These are phyloP conservation scores for Adansonia rubrostipa DNA, from an alignment of 441 rosid genomes.

Conservation along the genomic window DNA sequence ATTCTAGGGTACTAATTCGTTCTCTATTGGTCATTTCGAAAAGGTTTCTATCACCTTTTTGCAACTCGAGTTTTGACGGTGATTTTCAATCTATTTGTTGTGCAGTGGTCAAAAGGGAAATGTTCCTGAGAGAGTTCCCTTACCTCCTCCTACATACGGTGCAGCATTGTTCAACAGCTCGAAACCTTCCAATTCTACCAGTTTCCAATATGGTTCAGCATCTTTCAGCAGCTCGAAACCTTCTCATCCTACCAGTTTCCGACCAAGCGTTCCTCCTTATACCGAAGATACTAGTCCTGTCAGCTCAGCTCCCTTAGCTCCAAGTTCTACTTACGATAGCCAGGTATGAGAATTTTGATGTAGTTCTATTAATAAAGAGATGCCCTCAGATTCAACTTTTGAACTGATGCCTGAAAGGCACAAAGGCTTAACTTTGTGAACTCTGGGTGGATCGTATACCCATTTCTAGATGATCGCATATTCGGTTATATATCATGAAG, in stretches of 20 bases:
- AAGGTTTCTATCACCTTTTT: background rate
- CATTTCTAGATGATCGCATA: background rate
- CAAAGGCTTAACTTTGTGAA: background rate
- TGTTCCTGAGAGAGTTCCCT: conserved; percentile 54
- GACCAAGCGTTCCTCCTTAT: conserved; percentile 36
- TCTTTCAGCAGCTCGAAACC: conserved; percentile 19
- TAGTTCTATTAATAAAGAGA: background rate
- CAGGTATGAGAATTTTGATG: conserved; percentile 44
- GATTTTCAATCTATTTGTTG: conserved; percentile 14
- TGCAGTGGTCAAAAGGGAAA: conserved; percentile 53
- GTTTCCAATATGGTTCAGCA: conserved; percentile 37
- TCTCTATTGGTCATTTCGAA: background rate
- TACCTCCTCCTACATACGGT: conserved; percentile 57
- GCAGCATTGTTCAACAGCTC: conserved; percentile 36
- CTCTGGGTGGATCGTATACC: background rate
- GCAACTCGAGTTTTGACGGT: background rate
- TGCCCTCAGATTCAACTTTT: background rate
- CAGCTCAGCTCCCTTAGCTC: conserved; percentile 39
- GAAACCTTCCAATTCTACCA: conserved; percentile 41
- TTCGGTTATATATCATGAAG: background rate
- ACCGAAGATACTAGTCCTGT: conserved; percentile 37
- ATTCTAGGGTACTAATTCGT: conserved; percentile 53
- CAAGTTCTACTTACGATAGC: conserved; percentile 47
- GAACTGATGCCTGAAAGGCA: background rate
- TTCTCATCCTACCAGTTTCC: conserved; percentile 6